A percentile compares a stretch with the other conserved stretches of the same genome.
These are phyloP conservation scores for Cladosporium velox DNA, from an alignment of 2,329 filamentous ascomycete genomes.

Conservation along the genomic window DNA sequence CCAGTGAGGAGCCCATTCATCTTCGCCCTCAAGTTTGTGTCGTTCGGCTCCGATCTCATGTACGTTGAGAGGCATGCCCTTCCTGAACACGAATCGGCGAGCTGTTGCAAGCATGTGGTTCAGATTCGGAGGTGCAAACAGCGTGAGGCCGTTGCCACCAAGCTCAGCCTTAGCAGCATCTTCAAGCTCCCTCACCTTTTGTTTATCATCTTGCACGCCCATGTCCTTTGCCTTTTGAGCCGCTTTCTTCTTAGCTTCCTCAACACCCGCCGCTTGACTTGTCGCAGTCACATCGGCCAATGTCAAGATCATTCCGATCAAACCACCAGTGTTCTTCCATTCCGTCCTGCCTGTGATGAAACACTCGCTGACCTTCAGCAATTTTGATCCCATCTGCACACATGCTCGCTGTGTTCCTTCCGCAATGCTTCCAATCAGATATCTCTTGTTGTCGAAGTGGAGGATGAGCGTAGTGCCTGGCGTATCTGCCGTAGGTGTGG, in stretches of 20 bases:
- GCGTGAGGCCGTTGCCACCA: slow-evolving; percentile 48
- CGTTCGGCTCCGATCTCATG: slow-evolving; percentile 62
- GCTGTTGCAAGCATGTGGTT: slow-evolving; percentile 79
- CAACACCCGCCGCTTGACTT: slow-evolving; percentile 44
- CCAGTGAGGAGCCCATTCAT: slow-evolving; percentile 63
- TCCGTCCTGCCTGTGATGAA: slow-evolving; percentile 78
- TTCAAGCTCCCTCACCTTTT: slow-evolving; percentile 32
- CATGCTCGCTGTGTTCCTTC: slow-evolving; percentile 84
- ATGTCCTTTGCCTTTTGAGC: slow-evolving; percentile 38
- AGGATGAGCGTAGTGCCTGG: slow-evolving; percentile 75
- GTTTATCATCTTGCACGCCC: slow-evolving; percentile 28
- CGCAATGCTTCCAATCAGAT: slow-evolving; percentile 77
- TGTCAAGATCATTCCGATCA: slow-evolving; percentile 83
- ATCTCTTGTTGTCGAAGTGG: slow-evolving; percentile 78
- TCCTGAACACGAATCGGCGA: slow-evolving; percentile 81
- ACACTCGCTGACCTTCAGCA: slow-evolving; percentile 70
- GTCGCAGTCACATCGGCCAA: slow-evolving; percentile 67
- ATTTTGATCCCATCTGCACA: slow-evolving; percentile 64
- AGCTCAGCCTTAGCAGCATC: slow-evolving; percentile 31
- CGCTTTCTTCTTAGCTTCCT: slow-evolving; percentile 43
- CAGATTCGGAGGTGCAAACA: slow-evolving; percentile 81
- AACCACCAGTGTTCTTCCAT: slow-evolving; percentile 77
- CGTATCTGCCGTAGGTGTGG: slow-evolving; percentile 85
- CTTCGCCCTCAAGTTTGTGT: slow-evolving; percentile 31
- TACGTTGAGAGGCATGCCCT: slow-evolving; percentile 71